Conservation (phyloP, 2,329 filamentous ascomycete genomes). For the Claviceps citrina region DNA sequence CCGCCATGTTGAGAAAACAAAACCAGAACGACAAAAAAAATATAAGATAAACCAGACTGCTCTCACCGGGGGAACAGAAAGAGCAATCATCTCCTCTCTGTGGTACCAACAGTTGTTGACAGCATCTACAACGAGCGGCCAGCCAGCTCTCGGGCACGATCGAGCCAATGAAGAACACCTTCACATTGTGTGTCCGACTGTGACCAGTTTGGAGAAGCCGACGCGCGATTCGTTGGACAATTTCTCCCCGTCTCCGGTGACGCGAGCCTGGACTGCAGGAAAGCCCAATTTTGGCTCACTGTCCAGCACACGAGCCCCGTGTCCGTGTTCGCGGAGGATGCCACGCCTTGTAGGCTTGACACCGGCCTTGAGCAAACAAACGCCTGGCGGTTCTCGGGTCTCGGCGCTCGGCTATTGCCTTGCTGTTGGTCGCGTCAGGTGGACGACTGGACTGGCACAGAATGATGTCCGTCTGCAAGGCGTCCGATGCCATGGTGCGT, state of each 20-base stretch:
- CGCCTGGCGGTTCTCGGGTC: too few species aligned
- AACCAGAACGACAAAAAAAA: too few species aligned
- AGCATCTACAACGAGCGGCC: conserved; percentile 26
- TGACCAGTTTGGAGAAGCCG: conserved; percentile 41
- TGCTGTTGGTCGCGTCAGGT: neutral
- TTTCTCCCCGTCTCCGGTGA: conserved; percentile 28
- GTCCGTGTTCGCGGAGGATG: conserved; percentile 28
- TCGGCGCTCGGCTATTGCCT: too few species aligned
- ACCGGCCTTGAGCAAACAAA: too few species aligned
- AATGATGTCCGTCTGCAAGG: too few species aligned
- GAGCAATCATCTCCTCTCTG: too few species aligned
- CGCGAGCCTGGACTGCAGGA: conserved; percentile 27
- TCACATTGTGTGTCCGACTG: conserved; percentile 43
- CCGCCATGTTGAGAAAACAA: too few species aligned
- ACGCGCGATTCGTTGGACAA: conserved; percentile 36
- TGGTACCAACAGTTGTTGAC: conserved; percentile 35
- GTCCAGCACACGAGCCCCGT: conserved; percentile 18
- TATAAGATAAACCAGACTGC: too few species aligned
- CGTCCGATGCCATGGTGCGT: too few species aligned
- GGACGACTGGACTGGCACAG: neutral
- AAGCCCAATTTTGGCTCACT: conserved; percentile 35
- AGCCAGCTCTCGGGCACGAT: conserved; percentile 26
- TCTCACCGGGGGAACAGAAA: too few species aligned
- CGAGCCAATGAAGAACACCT: conserved; percentile 40
- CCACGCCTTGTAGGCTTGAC: conserved; percentile 38